phyloP scores from a whole-genome alignment of 2,329 filamentous ascomycete genomes.

The Stagonosporopsis rhizophila region DNA sequence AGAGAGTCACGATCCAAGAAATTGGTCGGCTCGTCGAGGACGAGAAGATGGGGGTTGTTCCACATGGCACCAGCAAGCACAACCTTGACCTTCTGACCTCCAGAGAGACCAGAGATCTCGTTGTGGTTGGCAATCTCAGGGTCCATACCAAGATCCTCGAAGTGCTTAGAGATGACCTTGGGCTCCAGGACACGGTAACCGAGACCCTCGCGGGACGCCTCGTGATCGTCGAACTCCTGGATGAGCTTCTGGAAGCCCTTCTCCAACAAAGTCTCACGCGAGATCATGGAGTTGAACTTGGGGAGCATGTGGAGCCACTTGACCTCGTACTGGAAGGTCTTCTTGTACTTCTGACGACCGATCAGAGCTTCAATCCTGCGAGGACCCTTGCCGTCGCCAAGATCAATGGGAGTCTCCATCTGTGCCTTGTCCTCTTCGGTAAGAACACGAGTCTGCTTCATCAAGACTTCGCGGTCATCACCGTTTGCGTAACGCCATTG shows the following conservation, averaged over 20 bases:
- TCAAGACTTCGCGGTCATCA: conserved; percentile 93
- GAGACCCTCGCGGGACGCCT: conserved; percentile 96
- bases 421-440: conserved; percentile 85
- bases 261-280: conserved; percentile 86
- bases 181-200: conserved; percentile 94
- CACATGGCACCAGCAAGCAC: conserved; percentile 96
- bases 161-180: conserved; percentile 95
- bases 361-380: conserved; percentile 87
- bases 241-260: conserved; percentile 91
- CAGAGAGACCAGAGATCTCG: conserved; percentile 92
- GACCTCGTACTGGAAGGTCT: conserved; percentile 97
- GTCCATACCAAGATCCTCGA: conserved; percentile 94
- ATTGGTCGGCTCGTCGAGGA: conserved; percentile 98
- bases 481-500: conserved; percentile 98
- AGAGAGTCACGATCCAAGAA: conserved; percentile 98
- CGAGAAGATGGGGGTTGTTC: conserved; percentile 98
- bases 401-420: conserved; percentile 88
- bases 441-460: conserved; percentile 95
- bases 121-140: conserved; percentile 99
- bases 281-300: conserved; percentile 92
- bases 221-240: conserved; percentile 98
- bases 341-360: conserved; percentile 98
- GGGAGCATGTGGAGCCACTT: conserved; percentile 91
- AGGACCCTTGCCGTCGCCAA: conserved; percentile 80
- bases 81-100: conserved; percentile 99